Evolutionary conservation across 78 protist species (phyloP).

Genomic region (Parvularia atlantis): DNA sequence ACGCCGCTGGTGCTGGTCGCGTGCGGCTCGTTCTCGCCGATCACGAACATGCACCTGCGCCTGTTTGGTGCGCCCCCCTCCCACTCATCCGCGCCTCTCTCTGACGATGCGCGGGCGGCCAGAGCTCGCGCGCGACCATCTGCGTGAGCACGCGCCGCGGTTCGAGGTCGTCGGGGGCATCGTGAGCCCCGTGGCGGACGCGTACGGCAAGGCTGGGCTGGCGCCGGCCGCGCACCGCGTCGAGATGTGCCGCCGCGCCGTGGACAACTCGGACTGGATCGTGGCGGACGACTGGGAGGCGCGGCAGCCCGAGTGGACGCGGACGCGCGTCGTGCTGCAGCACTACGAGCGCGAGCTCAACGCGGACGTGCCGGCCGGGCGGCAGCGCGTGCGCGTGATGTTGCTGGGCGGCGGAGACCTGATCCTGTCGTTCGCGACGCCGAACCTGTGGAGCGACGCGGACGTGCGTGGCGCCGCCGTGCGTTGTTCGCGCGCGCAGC

Average conservation of each 20-base stretch:
- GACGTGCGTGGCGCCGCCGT: not conserved
- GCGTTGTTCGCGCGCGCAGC: too few relatives aligned
- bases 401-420: conserved; percentile 16
- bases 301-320: conserved; percentile 10
- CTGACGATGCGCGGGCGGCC: too few relatives aligned
- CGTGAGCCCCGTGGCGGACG: conserved; percentile 4
- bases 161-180: conserved; percentile 10
- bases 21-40: conserved; percentile 18
- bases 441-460: conserved; percentile 5
- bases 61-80: not conserved
- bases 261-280: not conserved
- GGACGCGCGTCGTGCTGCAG: conserved; percentile 5
- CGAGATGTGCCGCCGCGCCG: not conserved
- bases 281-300: not conserved
- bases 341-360: not conserved
- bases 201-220: conserved; percentile 5
- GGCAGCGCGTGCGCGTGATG: not conserved
- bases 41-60: conserved; percentile 11
- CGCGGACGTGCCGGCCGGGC: not conserved
- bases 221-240: not conserved
- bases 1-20: conserved; percentile 8
- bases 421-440: not conserved
- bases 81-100: too few relatives aligned
- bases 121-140: not conserved
- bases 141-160: not conserved